phyloP scores from a whole-genome alignment of 495 filamentous ascomycete genomes.

The Terfezia boudieri region DNA sequence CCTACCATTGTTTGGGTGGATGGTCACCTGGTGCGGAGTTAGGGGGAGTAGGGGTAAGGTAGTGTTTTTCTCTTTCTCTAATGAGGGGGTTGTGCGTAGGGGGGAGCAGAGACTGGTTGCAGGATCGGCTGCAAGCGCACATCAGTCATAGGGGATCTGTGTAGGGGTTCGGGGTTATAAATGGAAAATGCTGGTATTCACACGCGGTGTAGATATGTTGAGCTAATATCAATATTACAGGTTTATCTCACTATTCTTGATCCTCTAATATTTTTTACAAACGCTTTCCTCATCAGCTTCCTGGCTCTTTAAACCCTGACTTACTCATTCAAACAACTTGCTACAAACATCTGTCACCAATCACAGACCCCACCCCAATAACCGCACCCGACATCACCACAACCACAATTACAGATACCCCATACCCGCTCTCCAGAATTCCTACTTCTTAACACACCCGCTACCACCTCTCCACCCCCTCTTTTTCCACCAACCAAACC shows the following conservation, averaged over 20 bases:
- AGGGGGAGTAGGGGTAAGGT: no score
- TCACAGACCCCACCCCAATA: slow-evolving; percentile 1
- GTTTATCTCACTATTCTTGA: slow-evolving; percentile 12
- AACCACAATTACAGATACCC: background rate
- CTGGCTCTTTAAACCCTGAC: slow-evolving; percentile 5
- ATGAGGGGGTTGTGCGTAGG: no score
- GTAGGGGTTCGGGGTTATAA: no score
- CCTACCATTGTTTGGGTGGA: no score
- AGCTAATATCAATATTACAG: slow-evolving; percentile 1
- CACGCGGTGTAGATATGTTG: no score
- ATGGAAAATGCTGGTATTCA: no score
- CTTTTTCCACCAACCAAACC: slow-evolving; percentile 8
- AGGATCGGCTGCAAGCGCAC: no score
- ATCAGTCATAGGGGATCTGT: no score
- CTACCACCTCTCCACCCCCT: slow-evolving; percentile 3
- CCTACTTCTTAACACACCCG: background rate
- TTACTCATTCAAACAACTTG: slow-evolving; percentile 8
- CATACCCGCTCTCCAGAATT: background rate
- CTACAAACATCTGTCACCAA: background rate
- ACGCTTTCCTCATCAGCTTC: slow-evolving; percentile 7
- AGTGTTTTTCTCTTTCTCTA: no score
- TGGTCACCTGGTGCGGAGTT: no score
- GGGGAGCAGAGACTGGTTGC: no score
- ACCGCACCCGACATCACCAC: background rate
- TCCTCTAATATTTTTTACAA: slow-evolving; percentile 11